phyloP scores from a whole-genome alignment of 306 rosid genomes.

The Echinosophora koreensis region DNA sequence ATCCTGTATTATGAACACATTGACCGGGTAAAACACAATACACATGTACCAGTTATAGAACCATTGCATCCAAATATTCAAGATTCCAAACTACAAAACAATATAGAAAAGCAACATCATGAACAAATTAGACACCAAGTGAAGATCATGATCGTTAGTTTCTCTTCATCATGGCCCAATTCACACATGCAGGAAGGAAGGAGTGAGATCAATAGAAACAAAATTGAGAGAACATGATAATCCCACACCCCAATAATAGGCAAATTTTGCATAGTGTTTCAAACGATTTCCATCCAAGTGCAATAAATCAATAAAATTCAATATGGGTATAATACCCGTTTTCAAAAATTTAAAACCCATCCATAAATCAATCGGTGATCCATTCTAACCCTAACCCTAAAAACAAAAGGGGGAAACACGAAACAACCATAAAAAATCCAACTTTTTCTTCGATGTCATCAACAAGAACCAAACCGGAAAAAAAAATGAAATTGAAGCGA shows the following conservation, averaged over 20 bases:
- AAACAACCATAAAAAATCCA: neutral
- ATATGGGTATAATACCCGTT: neutral
- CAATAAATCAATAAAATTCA: neutral
- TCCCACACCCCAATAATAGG: neutral
- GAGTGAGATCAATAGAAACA: no score
- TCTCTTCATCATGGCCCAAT: no score
- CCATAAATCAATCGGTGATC: conserved; percentile 32
- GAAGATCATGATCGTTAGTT: no score
- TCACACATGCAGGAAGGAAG: no score
- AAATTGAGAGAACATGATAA: neutral
- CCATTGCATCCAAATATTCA: no score
- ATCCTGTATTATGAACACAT: no score
- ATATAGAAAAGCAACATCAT: no score
- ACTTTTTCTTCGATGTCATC: neutral
- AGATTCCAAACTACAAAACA: no score
- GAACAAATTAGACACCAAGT: no score
- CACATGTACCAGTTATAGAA: no score
- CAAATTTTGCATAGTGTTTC: neutral
- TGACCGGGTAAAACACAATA: no score
- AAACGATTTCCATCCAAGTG: conserved; percentile 23
- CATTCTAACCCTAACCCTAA: neutral
- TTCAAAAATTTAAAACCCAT: neutral
- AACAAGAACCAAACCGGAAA: neutral
- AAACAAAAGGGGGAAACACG: neutral
- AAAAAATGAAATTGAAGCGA: neutral